Base-by-base conservation (phyloP, 116 monocot genomes). In the Iris pallida region DNA sequence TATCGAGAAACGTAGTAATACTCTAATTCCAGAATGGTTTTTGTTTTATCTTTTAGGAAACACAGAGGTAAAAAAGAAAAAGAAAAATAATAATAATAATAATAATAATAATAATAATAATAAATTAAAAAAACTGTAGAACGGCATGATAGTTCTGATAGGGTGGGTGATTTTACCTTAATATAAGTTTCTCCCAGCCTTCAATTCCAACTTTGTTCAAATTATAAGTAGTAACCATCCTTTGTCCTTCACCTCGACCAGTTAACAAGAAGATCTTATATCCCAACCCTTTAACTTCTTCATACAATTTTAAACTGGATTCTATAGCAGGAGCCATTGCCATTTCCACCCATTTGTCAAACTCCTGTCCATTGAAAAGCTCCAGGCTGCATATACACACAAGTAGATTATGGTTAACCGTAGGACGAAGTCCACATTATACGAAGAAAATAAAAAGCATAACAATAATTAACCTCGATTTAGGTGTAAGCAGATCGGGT, bases 181-280 rank as follows among this genome's bases (percentile, higher is more conserved):
- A 76, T 71, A 92, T 82, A 66, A 92, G 85, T 64, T 61, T 78
- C 12, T 85, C 80, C 92, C 88, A 92, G 47, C 77, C 70, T 6
- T 16, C 68, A 70, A 78, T 85, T 3, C 88, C 92, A 45, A 70
- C 92, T 59, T 53, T 71, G 5, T 44, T 57, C 48, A 93, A 70
- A 73, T 93, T 93, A 52, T 82, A 67, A 51, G 75, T 47, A 6
- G 93, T 93, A 45, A 80, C 61, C 53, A 9, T 71, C 57, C 74
- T 77, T 11, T 93, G 86, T 45, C 10, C 74, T 77, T 93, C 93
- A 67, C 83, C 72, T 53, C 93, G 68, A 43, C 89, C 93, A 7
- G 89, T 93, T 64, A 93, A 57, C 59, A 93, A 48, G 53, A 93
- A 62, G 45, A 84, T 52, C 79, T 86, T 93, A 72, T 84, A 81